Evolutionary conservation across 106 monocot species (phyloP), one percentile per base, ranked within the genome.

Genomic region (Ottelia alismoides): DNA sequence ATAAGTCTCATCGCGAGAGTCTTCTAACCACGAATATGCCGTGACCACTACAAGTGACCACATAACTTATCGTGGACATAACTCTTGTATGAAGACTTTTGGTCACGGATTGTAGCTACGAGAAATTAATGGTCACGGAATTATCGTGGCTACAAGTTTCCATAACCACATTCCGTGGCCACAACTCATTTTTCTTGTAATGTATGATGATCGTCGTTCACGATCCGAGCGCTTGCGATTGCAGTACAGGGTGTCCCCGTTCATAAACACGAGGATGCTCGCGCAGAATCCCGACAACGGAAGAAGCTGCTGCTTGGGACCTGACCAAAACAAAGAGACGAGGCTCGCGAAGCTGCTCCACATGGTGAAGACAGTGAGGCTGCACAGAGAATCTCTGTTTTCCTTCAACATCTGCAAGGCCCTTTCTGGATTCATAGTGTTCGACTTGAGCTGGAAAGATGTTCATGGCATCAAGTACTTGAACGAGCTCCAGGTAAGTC

Each of bases 241-340:
- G 46, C 75, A 84, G 84, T 84, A 75, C 44, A 75, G 84, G 64
- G 70, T 65, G 55, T 84, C 84, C 29, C 84, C 84, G 43, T 84
- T 84, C 31, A 74, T 55, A 26, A 79, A 79, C 53, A 76, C 76
- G 12, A 69, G 63, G 55, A 46, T 57, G 18, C 54, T 58, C 4
- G 46, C 25, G 0, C 55, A 51, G 14, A 5, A 10, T 65, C 55
- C 60, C 30, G 61, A 57, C 14, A 17, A 22, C n/a, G 55, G 22
- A 30, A 70, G 35, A 14, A 52, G 20, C 31, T 25, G 11, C 18
- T 35, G 27, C 1, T 23, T 30, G 52, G 61, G 14, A 5, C 30
- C 70, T 20, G 49, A 44, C 28, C n/a, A 52, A 20, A 30, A 20
- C 17, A 70, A 57, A 49, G 32, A 26, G 12, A 51, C 43, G 32